These are phyloP conservation scores for Alternaria atra DNA, from an alignment of 2,329 filamentous ascomycete species.

Conservation along the genomic window DNA sequence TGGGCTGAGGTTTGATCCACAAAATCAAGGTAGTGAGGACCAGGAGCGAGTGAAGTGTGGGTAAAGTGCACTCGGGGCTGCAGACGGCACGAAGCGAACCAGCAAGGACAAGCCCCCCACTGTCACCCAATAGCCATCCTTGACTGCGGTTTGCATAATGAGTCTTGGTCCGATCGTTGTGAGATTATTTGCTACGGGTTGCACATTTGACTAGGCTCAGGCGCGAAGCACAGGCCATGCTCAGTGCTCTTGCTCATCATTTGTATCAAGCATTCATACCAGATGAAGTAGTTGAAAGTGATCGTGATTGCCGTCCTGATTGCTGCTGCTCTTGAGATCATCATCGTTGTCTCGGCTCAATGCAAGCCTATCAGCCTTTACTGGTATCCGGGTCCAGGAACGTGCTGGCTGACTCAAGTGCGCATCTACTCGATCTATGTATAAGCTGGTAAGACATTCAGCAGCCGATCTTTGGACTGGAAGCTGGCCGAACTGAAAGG, in stretches of 20 bases:
- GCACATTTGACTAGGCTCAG: no score
- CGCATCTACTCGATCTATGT: slow-evolving; percentile 14
- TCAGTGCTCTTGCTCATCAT: slow-evolving; percentile 1
- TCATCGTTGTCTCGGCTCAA: slow-evolving; percentile 10
- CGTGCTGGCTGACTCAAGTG: slow-evolving; percentile 11
- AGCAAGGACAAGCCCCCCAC: not conserved
- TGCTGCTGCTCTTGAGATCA: slow-evolving; percentile 3
- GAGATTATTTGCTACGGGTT: no score
- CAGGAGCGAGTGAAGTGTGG: not conserved
- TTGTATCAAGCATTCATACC: slow-evolving; percentile 5
- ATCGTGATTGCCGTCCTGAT: slow-evolving; percentile 1
- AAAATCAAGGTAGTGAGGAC: not conserved
- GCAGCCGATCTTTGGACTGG: not conserved
- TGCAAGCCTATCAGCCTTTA: slow-evolving; percentile 10
- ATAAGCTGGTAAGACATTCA: slow-evolving; percentile 10
- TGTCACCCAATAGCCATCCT: not conserved
- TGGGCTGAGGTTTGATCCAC: not conserved
- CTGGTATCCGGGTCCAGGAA: not conserved
- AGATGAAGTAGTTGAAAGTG: slow-evolving; percentile 4
- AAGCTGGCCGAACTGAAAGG: not conserved
- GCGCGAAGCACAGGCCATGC: no score
- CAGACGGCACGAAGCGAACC: not conserved
- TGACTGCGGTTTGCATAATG: not conserved
- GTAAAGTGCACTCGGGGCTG: not conserved
- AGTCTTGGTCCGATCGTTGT: not conserved